A percentile compares a stretch with the other conserved stretches of the same genome.
phyloP scores from a whole-genome alignment of 352 stramenopile species.

The Phytopythium ostracodes region DNA sequence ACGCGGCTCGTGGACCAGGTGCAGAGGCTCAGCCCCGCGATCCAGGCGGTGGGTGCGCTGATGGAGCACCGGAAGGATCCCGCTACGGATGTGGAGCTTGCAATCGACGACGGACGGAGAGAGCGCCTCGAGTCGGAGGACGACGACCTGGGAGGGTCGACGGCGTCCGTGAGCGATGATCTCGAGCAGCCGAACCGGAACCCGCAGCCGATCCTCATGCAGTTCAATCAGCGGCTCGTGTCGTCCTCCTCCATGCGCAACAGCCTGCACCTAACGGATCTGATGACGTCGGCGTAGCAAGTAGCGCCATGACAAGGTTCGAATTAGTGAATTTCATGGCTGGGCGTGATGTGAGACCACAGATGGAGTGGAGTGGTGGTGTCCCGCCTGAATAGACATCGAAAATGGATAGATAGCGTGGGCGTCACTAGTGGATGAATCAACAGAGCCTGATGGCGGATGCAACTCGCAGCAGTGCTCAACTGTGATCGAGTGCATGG shows the following conservation, averaged over 20 bases:
- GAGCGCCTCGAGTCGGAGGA: constrained; percentile 29
- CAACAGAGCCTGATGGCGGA: no score
- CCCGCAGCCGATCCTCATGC: constrained; percentile 48
- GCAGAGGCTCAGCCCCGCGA: constrained; percentile 29
- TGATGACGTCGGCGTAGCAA: constrained; percentile 10
- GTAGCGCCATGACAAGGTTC: no score
- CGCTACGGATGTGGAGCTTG: constrained; percentile 7
- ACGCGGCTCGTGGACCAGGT: constrained; percentile 22
- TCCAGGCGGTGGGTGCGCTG: constrained; percentile 29
- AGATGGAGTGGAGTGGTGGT: no score
- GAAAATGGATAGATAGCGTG: no score
- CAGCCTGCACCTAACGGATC: constrained; percentile 27
- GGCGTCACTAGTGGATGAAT: no score
- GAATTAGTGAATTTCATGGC: no score
- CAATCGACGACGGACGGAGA: constrained; percentile 15
- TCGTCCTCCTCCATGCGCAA: constrained; percentile 25
- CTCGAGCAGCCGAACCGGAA: constrained; percentile 51
- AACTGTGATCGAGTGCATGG: no score
- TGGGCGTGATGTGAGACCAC: no score
- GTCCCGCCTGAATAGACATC: no score
- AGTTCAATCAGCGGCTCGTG: constrained; percentile 42
- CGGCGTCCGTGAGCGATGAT: constrained; percentile 23
- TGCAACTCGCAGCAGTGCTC: no score
- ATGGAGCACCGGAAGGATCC: constrained; percentile 10
- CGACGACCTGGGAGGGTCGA: constrained; percentile 20